These are phyloP conservation scores for Furcasterigmium sp. DNA, from an alignment of 2,329 filamentous ascomycete species.

Conservation along the genomic window DNA sequence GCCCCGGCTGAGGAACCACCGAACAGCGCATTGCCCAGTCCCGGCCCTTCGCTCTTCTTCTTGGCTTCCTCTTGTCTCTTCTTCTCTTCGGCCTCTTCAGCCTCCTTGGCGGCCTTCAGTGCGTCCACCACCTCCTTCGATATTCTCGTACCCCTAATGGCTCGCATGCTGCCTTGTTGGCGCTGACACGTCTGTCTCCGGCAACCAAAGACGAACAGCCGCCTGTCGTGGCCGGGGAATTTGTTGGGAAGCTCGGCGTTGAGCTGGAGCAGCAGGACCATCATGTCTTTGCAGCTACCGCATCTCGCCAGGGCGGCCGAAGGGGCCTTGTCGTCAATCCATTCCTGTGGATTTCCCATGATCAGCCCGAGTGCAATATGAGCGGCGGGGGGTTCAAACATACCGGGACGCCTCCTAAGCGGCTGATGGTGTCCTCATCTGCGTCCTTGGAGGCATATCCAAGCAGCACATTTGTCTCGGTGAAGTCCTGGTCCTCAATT, in stretches of 20 bases:
- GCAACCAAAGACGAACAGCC: slow-evolving; percentile 84
- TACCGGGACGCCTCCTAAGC: slow-evolving; percentile 84
- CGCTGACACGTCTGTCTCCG: slow-evolving; percentile 71
- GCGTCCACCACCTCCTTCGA: slow-evolving; percentile 31
- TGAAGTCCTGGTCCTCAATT: slow-evolving; percentile 62
- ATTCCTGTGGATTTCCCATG: slow-evolving; percentile 52
- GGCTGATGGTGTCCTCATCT: slow-evolving; percentile 78
- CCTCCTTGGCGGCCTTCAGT: slow-evolving; percentile 17
- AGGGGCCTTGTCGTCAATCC: slow-evolving; percentile 71
- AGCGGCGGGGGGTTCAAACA: slow-evolving; percentile 21
- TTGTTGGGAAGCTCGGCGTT: slow-evolving; percentile 84
- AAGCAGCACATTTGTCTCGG: slow-evolving; percentile 81
- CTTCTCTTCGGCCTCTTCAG: slow-evolving; percentile 26
- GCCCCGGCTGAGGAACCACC: slow-evolving; percentile 34
- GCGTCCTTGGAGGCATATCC: slow-evolving; percentile 81
- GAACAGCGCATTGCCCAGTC: slow-evolving; percentile 65
- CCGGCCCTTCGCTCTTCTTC: slow-evolving; percentile 28
- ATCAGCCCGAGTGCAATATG: neutral
- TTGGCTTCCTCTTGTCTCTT: slow-evolving; percentile 19
- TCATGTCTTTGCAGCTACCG: slow-evolving; percentile 77
- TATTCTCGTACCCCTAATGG: slow-evolving; percentile 62
- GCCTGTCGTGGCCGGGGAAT: slow-evolving; percentile 81
- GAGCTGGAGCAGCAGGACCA: slow-evolving; percentile 83
- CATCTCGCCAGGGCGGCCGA: slow-evolving; percentile 77
- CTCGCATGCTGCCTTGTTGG: slow-evolving; percentile 76